These are phyloP conservation scores for Schoenoplectus tabernaemontani DNA, from an alignment of 202 grass and related monocot genomes.

Conservation along the genomic window DNA sequence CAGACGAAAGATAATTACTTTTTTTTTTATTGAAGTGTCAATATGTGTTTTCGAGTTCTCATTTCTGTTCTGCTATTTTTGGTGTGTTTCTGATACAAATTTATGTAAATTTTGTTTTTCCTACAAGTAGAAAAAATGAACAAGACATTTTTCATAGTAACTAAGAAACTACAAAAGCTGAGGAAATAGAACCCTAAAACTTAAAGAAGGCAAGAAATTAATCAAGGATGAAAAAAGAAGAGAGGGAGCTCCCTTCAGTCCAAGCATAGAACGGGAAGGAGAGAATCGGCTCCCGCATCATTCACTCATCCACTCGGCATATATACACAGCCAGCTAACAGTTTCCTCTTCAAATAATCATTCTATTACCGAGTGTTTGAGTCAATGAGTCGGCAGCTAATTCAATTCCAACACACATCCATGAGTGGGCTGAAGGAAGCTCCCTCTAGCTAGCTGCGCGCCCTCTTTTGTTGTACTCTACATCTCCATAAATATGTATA, in stretches of 20 bases:
- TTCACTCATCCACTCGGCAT: constrained; percentile 55
- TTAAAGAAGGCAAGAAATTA: not conserved
- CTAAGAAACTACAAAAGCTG: not conserved
- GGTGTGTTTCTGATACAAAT: not conserved
- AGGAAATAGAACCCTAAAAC: not conserved
- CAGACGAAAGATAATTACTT: not conserved
- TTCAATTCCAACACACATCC: constrained; percentile 48
- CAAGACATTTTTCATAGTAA: not conserved
- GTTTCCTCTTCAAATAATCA: not conserved
- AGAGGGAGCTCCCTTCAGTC: constrained; percentile 93
- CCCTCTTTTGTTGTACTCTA: too few relatives aligned
- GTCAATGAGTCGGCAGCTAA: constrained; percentile 77
- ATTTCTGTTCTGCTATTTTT: not conserved
- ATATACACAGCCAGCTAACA: not conserved
- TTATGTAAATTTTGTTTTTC: not conserved
- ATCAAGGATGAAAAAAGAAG: constrained; percentile 16
- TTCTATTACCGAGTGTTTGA: constrained; percentile 36
- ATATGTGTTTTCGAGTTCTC: not conserved
- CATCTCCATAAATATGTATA: too few relatives aligned
- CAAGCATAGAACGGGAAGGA: constrained; percentile 68
- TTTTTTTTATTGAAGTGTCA: not conserved
- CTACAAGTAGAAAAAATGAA: not conserved
- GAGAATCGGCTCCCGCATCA: constrained; percentile 78
- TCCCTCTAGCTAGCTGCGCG: constrained; percentile 26
- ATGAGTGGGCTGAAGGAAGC: constrained; percentile 70